A percentile compares a stretch with the other conserved stretches of the same genome.
Conservation (phyloP, 2,329 filamentous ascomycete species). For the Alternaria brassicae region DNA sequence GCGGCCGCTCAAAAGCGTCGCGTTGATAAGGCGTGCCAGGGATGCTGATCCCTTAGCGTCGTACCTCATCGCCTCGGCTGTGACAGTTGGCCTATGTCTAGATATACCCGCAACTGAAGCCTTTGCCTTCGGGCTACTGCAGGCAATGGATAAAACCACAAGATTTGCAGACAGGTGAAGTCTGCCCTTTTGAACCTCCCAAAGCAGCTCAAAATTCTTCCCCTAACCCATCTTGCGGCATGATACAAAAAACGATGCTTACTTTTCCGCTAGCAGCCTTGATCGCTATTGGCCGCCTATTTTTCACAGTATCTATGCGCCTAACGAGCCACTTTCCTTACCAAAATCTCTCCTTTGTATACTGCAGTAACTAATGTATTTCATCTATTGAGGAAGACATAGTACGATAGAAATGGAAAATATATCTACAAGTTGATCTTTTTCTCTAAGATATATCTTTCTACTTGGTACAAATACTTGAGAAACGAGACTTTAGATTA, state of each 20-base stretch:
- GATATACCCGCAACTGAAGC: not conserved
- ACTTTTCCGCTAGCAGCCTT: slow-evolving; percentile 4
- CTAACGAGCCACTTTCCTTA: too few relatives aligned
- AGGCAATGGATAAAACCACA: not conserved
- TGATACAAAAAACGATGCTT: not conserved
- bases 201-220: not conserved
- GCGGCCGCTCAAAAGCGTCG: slow-evolving; percentile 11
- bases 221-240: not conserved
- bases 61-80: not conserved
- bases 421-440: too few relatives aligned
- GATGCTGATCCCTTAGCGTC: slow-evolving; percentile 4
- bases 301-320: too few relatives aligned
- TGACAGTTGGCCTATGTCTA: not conserved
- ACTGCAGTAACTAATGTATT: too few relatives aligned
- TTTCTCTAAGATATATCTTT: too few relatives aligned
- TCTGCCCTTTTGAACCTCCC: too few relatives aligned
- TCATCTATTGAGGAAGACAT: too few relatives aligned
- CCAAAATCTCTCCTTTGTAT: too few relatives aligned
- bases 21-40: slow-evolving; percentile 20
- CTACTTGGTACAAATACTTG: too few relatives aligned
- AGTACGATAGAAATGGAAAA: too few relatives aligned
- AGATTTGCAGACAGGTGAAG: not conserved
- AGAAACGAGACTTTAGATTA: too few relatives aligned
- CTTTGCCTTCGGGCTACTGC: not conserved
- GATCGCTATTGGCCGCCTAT: not conserved